These are phyloP conservation scores for Dicorynia guianensis DNA, from an alignment of 306 rosid genomes.

Conservation along the genomic window DNA sequence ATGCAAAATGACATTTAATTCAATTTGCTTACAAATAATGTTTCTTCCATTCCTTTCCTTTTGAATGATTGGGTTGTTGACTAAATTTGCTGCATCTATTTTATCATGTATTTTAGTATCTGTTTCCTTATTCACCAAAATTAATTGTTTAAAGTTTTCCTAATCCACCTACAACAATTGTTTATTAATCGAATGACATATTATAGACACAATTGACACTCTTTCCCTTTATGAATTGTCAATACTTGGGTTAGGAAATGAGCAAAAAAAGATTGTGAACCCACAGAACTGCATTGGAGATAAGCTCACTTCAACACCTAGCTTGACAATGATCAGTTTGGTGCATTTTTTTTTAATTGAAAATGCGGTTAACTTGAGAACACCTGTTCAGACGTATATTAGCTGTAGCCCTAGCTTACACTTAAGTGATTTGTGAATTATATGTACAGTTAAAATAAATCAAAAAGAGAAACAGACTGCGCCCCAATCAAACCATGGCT, in stretches of 20 bases:
- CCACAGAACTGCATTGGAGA: slow-evolving; percentile 11
- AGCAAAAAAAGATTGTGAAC: slow-evolving; percentile 21
- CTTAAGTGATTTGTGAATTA: slow-evolving; percentile 14
- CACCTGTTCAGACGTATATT: not conserved
- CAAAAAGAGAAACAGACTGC: too few species aligned
- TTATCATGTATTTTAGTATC: not conserved
- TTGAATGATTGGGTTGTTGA: not conserved
- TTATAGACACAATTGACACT: slow-evolving; percentile 2
- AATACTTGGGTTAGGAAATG: slow-evolving; percentile 6
- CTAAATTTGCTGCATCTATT: not conserved
- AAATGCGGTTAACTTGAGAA: slow-evolving; percentile 3
- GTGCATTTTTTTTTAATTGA: slow-evolving; percentile 29
- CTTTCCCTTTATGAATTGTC: slow-evolving; percentile 2
- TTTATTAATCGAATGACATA: not conserved
- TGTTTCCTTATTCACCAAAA: slow-evolving; percentile 12
- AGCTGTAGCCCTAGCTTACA: slow-evolving; percentile 5
- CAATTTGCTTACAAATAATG: not conserved
- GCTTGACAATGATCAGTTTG: slow-evolving; percentile 21
- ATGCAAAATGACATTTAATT: not conserved
- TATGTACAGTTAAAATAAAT: too few species aligned
- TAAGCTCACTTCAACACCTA: slow-evolving; percentile 27
- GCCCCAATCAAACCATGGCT: not conserved
- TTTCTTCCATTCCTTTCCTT: slow-evolving; percentile 10
- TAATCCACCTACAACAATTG: not conserved
- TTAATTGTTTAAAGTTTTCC: not conserved